Evolutionary conservation across 78 protist genomes (phyloP), one percentile per base, ranked within the genome.

Genomic region (Dictyostelium capitatum): DNA sequence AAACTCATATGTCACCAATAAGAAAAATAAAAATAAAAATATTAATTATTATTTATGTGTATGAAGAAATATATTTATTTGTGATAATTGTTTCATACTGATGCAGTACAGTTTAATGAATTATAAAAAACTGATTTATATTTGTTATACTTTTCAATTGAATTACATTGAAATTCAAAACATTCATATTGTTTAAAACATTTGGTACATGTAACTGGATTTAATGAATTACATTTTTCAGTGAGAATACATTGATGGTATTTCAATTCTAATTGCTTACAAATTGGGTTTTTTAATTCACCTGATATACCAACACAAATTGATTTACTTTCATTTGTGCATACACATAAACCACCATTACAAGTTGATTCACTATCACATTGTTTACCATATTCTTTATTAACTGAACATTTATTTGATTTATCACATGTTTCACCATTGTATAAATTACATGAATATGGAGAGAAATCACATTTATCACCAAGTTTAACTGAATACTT

Each of bases 311-410:
- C 75, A 12, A 67, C 75, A 32, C 75, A 67, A 30, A 67, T 47
- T 32, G 75, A 32, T 67, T 67, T 64, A 30, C 6, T 14, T 12
- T 30, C 46, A 64, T 1, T 28, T 2, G 17, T 23, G 30, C 75
- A 67, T 30, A 67, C 75, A 67, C 75, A 67, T 0, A 67, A 19
- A 32, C 75, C 75, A 67, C 75, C 75, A 67, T 67, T 67, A 67
- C 75, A 67, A 12, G 41, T 32, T 28, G 75, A 67, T 67, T 67
- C 75, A 67, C 30, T 47, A 12, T 67, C 47, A 67, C 75, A 67
- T 67, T 25, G 48, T 67, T 67, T 67, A 6, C 28, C 28, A 17
- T 67, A 67, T 25, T 25, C 12, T 28, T 25, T 12, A 32, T 67
- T 67, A 30, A 12, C 14, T 15, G 14, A 14, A 5, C 75, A 67